phyloP scores from a whole-genome alignment of 177 flowering plant species.

The Tripterygium wilfordii region DNA sequence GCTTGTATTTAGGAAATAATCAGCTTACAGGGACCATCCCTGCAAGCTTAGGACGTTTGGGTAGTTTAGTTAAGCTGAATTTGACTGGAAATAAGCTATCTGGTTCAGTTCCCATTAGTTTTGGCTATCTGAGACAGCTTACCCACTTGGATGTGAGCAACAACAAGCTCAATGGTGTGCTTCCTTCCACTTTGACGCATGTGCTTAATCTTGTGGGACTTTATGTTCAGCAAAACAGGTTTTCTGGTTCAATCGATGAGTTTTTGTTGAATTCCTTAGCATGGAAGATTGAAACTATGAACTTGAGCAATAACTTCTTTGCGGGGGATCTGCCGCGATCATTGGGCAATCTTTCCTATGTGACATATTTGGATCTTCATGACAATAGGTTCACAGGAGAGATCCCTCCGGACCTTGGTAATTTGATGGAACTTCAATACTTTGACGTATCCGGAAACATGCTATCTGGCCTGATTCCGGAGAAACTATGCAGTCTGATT shows the following conservation, averaged over 20 bases:
- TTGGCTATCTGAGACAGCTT: slow-evolving; percentile 54
- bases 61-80: slow-evolving; percentile 65
- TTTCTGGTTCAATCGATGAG: slow-evolving; percentile 41
- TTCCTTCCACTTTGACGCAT: slow-evolving; percentile 48
- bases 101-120: slow-evolving; percentile 47
- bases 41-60: slow-evolving; percentile 37
- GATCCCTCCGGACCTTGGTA: slow-evolving; percentile 57
- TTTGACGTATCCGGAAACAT: slow-evolving; percentile 52
- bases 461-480: slow-evolving; percentile 55
- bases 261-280: slow-evolving; percentile 37
- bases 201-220: slow-evolving; percentile 69
- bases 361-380: slow-evolving; percentile 63
- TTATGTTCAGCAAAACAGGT: slow-evolving; percentile 55
- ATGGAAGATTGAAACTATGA: slow-evolving; percentile 55
- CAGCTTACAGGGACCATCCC: slow-evolving; percentile 55
- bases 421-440: slow-evolving; percentile 50
- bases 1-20: slow-evolving; percentile 61
- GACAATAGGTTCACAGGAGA: slow-evolving; percentile 46
- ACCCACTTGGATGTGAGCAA: slow-evolving; percentile 71
- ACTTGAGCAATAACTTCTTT: slow-evolving; percentile 58
- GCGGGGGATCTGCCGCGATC: slow-evolving; percentile 48
- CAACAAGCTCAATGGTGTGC: slow-evolving; percentile 49
- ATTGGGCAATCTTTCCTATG: slow-evolving; percentile 57
- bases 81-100: slow-evolving; percentile 52
- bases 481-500: slow-evolving; percentile 36